Evolutionary conservation across 2,329 filamentous ascomycete genomes (phyloP), one percentile per base, ranked within the genome.

Genomic region (Diaporthe vaccinii): DNA sequence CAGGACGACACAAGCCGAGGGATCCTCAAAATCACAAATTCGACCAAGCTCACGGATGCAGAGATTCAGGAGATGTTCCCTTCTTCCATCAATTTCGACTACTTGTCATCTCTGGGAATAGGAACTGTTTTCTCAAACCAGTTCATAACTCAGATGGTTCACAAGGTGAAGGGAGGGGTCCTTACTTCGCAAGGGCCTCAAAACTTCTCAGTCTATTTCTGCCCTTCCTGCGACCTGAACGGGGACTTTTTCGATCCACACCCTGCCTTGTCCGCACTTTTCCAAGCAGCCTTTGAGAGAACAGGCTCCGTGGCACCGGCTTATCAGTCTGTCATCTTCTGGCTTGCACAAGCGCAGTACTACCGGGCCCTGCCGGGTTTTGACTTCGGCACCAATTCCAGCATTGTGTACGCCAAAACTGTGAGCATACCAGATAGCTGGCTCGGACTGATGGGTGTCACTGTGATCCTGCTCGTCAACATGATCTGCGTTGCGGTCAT

Each of bases 151-250:
- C 31, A 34, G 4, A 4, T 70, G 14, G n/a, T 70, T 15, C 9
- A n/a, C 34, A 15, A 36, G 4, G 25, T 53, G 14, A 53, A 70
- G 22, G 65, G 46, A 6, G 65, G 65, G 4, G 51, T 57, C 0
- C 46, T 70, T 4, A 70, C 41, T 3, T 36, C 51, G 5, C 31
- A 25, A 9, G 44, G 44, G 5, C 4, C 46, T 3, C 5, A 36
- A 2, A 70, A 70, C 31, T 70, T 28, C n/a, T 25, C 65, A 1
- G 36, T 70, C 22, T 57, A 70, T 36, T 57, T 70, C 20, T 70
- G 65, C 51, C 5, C 46, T 2, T 22, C 25, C 5, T 70, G 65
- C 46, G 17, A 34, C 44, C 22, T 70, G 5, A 31, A 22, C 15
- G 46, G 46, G 9, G n/a, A 70, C 36, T 55, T 53, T 31, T 10